Evolutionary conservation across 2,329 filamentous ascomycete species (phyloP).

Genomic region (Nothophaeocryptopus gaeumannii): DNA sequence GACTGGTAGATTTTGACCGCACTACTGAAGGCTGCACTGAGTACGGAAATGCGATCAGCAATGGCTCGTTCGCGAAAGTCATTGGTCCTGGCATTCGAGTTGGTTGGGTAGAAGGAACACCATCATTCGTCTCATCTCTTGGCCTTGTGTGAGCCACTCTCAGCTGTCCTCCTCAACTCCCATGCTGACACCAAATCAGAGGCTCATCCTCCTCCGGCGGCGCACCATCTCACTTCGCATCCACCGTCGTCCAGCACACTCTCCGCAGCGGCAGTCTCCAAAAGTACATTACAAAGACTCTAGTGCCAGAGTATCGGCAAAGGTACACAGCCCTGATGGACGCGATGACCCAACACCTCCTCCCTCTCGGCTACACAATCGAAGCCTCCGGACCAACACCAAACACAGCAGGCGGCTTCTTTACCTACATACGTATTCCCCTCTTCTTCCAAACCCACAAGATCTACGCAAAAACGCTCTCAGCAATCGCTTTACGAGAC

Average conservation of each 20-base stretch:
- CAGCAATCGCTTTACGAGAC: slow-evolving; percentile 12
- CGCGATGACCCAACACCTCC: slow-evolving; percentile 59
- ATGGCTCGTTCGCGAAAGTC: slow-evolving; percentile 87
- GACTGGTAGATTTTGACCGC: slow-evolving; percentile 74
- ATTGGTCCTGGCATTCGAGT: slow-evolving; percentile 75
- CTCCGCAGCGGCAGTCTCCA: slow-evolving; percentile 53
- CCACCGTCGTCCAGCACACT: slow-evolving; percentile 56
- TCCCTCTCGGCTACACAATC: slow-evolving; percentile 59
- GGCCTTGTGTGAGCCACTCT: slow-evolving; percentile 3
- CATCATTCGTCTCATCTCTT: slow-evolving; percentile 47
- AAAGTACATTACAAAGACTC: slow-evolving; percentile 49
- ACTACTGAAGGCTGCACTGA: slow-evolving; percentile 58
- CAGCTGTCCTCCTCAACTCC: background rate
- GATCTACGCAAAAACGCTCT: slow-evolving; percentile 13
- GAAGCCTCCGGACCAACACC: slow-evolving; percentile 32
- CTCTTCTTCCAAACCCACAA: slow-evolving; percentile 2
- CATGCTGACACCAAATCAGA: slow-evolving; percentile 1
- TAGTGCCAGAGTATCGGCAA: slow-evolving; percentile 55
- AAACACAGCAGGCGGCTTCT: slow-evolving; percentile 71
- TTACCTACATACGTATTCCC: slow-evolving; percentile 38
- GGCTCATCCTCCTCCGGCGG: slow-evolving; percentile 59
- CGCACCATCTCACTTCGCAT: slow-evolving; percentile 57
- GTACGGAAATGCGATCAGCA: slow-evolving; percentile 79
- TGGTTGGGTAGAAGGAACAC: slow-evolving; percentile 77
- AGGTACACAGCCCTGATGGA: slow-evolving; percentile 56